A percentile compares a stretch with the other conserved stretches of the same genome.
These are phyloP conservation scores for Mycena belliarum DNA, from an alignment of 768 basidiomycete genomes.

Conservation along the genomic window DNA sequence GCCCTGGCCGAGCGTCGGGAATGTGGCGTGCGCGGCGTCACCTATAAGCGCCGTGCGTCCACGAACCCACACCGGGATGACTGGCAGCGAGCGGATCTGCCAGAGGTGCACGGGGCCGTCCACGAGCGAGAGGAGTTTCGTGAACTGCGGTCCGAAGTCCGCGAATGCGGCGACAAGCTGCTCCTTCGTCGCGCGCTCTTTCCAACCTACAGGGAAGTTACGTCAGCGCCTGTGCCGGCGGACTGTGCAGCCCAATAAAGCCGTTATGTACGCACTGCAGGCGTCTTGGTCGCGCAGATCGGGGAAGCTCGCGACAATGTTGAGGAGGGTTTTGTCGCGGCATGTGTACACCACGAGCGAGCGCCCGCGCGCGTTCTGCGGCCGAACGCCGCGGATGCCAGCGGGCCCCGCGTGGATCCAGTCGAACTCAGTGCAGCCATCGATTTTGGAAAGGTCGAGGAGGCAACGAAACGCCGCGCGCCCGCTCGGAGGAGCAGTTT, in stretches of 20 bases:
- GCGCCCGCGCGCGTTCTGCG: neutral
- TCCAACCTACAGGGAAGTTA: neutral
- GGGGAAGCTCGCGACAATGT: neutral
- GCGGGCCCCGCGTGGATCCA: neutral
- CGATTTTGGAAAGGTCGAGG: neutral
- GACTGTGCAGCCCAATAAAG: neutral
- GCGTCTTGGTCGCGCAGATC: neutral
- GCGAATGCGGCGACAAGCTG: too few relatives aligned
- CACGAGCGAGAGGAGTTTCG: too few relatives aligned
- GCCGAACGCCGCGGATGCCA: neutral
- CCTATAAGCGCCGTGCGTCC: too few relatives aligned
- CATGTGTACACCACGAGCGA: neutral
- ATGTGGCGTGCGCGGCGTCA: too few relatives aligned
- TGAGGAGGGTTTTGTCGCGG: neutral
- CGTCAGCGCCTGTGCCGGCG: neutral
- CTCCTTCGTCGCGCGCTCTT: neutral
- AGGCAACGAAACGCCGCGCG: slow-evolving; percentile 4
- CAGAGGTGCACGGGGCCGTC: too few relatives aligned
- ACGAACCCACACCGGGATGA: too few relatives aligned
- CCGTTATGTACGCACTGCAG: neutral
- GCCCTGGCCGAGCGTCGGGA: too few relatives aligned
- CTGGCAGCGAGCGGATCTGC: too few relatives aligned
- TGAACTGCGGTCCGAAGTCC: too few relatives aligned
- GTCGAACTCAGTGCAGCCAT: neutral
- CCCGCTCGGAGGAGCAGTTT: neutral